Conservation (phyloP, 306 rosid species). For the Amphicarpaea edgeworthii region DNA sequence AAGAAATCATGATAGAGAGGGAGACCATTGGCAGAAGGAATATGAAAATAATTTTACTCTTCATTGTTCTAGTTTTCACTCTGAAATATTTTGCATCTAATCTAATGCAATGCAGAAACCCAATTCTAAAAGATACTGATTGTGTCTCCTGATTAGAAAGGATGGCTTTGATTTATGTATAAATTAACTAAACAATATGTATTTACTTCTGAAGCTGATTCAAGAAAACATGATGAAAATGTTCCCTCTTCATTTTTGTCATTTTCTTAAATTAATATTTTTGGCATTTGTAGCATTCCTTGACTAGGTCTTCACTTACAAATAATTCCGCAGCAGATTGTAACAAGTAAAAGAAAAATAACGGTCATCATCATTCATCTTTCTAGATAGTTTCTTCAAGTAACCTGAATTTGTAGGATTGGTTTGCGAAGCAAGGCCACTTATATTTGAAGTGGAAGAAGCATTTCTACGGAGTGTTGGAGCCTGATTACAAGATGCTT, state of each 20-base stretch:
- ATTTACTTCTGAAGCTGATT: background rate
- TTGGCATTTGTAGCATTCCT: background rate
- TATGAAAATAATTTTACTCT: background rate
- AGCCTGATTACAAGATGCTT: conserved; percentile 57
- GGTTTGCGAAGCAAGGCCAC: conserved; percentile 61
- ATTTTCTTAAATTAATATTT: background rate
- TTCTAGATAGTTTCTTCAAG: background rate
- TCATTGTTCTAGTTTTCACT: background rate
- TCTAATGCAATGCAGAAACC: conserved; percentile 6
- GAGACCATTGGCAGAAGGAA: background rate
- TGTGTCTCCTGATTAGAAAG: conserved; percentile 12
- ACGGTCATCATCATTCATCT: no score
- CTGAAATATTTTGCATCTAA: background rate
- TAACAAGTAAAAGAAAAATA: conserved; percentile 24
- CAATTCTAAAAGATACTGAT: conserved; percentile 6
- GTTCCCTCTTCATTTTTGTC: no score
- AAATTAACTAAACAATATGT: no score
- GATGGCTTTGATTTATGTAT: background rate
- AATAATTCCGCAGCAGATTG: background rate
- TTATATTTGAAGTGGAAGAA: conserved; percentile 83
- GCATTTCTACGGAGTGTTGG: conserved; percentile 85
- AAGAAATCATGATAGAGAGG: background rate
- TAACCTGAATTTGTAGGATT: conserved; percentile 65
- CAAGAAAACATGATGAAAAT: background rate
- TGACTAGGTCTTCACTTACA: background rate